Conservation (phyloP, 2,329 filamentous ascomycete genomes). For the Myotisia sp. region DNA sequence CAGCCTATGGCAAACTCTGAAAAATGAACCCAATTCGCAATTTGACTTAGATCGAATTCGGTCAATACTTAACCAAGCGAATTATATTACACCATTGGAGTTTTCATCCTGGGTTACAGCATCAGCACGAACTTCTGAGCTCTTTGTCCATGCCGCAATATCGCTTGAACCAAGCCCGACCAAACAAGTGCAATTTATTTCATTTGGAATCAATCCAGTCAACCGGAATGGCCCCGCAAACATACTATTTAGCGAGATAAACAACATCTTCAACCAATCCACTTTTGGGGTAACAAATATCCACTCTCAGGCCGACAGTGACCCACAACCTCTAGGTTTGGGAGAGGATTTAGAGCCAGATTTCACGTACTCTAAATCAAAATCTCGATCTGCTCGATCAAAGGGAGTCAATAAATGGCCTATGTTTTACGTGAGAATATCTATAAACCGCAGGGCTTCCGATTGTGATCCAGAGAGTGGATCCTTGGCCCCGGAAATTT, state of each 20-base stretch:
- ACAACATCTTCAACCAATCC: constrained; percentile 60
- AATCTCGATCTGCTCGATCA: constrained; percentile 33
- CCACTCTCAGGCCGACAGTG: no score
- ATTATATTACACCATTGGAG: constrained; percentile 42
- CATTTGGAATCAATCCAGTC: constrained; percentile 58
- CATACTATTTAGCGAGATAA: constrained; percentile 62
- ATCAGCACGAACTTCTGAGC: constrained; percentile 47
- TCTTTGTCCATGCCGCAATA: constrained; percentile 57
- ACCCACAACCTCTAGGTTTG: no score
- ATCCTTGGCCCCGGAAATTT: constrained; percentile 25
- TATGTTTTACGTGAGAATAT: constrained; percentile 65
- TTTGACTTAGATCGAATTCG: constrained; percentile 26
- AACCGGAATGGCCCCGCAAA: constrained; percentile 41
- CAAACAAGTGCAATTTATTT: constrained; percentile 65
- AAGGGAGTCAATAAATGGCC: constrained; percentile 72
- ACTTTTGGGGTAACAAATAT: constrained; percentile 54
- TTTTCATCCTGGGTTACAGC: constrained; percentile 53
- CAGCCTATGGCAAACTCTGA: background rate
- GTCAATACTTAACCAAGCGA: constrained; percentile 51
- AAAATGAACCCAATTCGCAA: background rate
- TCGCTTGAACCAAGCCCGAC: constrained; percentile 56
- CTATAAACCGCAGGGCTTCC: constrained; percentile 4
- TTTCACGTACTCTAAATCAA: constrained; percentile 18
- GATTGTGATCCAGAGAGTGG: constrained; percentile 15
- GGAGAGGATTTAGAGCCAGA: no score